phyloP scores from a whole-genome alignment of 306 rosid genomes.

The Lotus japonicus region DNA sequence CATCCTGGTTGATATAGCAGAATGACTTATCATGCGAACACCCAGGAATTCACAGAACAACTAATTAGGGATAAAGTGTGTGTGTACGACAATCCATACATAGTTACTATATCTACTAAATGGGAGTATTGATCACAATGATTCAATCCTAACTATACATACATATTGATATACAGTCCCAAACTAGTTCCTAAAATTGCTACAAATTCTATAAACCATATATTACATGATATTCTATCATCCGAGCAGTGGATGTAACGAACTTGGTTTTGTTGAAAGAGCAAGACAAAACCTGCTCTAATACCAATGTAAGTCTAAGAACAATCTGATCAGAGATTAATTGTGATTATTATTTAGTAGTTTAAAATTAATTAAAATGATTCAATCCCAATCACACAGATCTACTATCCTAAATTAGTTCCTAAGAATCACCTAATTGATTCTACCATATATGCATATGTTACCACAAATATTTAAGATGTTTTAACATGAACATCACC shows the following conservation, averaged over 20 bases:
- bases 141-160: background rate
- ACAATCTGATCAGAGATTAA: background rate
- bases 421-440: background rate
- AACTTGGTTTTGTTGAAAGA: background rate
- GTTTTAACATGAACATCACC: background rate
- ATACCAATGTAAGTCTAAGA: background rate
- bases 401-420: background rate
- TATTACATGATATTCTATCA: too few species aligned
- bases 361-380: background rate
- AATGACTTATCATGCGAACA: background rate
- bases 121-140: background rate
- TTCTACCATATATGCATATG: background rate
- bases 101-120: background rate
- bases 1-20: constrained; percentile 1
- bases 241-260: background rate
- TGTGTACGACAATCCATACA: background rate
- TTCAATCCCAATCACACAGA: constrained; percentile 2
- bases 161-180: background rate
- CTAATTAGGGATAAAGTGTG: background rate
- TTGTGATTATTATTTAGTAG: background rate
- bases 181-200: too few species aligned
- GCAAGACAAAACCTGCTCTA: background rate
- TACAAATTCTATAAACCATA: too few species aligned
- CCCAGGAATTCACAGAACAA: background rate
- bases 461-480: background rate